Percentiles rank a stretch among this genome's conserved stretches.
These are phyloP conservation scores for Saccharomycopsis guyanensis DNA, from an alignment of 805 yeast species.

Conservation along the genomic window DNA sequence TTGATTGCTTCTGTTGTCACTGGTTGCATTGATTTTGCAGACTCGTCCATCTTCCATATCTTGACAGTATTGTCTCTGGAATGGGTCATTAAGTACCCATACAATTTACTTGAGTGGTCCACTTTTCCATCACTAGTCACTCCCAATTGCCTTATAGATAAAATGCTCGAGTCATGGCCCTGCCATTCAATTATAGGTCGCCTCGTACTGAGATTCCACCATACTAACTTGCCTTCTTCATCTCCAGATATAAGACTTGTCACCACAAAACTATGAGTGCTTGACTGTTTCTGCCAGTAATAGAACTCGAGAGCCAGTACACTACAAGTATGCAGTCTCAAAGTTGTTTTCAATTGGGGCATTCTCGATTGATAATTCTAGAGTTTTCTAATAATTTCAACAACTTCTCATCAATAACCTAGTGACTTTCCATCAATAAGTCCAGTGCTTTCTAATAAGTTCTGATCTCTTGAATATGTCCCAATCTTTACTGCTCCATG, in stretches of 20 bases:
- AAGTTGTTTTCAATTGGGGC: too few species aligned
- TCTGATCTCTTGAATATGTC: too few species aligned
- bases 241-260: conserved; percentile 45
- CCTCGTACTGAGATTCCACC: conserved; percentile 56
- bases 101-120: conserved; percentile 20
- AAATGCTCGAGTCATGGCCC: conserved; percentile 47
- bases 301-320: too few species aligned
- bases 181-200: conserved; percentile 52
- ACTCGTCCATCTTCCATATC: conserved; percentile 34
- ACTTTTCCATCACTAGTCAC: conserved; percentile 25
- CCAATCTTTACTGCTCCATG: too few species aligned
- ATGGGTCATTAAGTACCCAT: conserved; percentile 50
- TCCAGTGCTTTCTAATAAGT: too few species aligned
- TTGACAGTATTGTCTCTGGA: conserved; percentile 54
- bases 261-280: not conserved
- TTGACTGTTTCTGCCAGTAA: too few species aligned
- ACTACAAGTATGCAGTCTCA: too few species aligned
- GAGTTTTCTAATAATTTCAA: too few species aligned
- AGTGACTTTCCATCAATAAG: too few species aligned
- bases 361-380: too few species aligned
- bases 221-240: conserved; percentile 49
- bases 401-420: too few species aligned
- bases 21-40: conserved; percentile 21
- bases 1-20: conserved; percentile 58
- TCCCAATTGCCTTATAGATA: conserved; percentile 43